These are phyloP conservation scores for Megacollybia marginata DNA, from an alignment of 768 basidiomycete genomes.

Conservation along the genomic window DNA sequence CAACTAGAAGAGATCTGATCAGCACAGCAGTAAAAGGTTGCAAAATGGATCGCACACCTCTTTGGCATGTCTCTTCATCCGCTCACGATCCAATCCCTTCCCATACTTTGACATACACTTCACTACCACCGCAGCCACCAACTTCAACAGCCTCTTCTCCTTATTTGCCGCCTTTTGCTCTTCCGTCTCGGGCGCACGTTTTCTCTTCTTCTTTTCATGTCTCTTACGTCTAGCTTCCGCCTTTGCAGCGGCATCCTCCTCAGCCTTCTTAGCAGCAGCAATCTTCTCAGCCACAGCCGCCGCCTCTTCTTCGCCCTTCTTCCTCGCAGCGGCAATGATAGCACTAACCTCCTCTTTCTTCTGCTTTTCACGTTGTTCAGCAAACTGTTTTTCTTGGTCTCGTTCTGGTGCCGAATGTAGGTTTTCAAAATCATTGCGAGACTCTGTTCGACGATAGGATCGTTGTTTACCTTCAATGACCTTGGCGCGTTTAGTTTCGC, in stretches of 20 bases:
- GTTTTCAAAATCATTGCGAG: background rate
- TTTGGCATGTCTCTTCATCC: slow-evolving; percentile 93
- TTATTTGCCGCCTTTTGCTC: slow-evolving; percentile 62
- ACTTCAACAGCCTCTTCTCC: slow-evolving; percentile 77
- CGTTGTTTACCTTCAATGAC: background rate
- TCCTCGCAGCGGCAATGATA: slow-evolving; percentile 6
- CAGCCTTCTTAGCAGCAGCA: slow-evolving; percentile 19
- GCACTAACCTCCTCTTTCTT: no score
- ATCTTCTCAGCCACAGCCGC: slow-evolving; percentile 11
- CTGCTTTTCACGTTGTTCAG: no score
- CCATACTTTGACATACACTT: slow-evolving; percentile 88
- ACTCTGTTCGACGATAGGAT: no score
- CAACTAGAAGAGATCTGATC: slow-evolving; percentile 42
- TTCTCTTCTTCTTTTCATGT: slow-evolving; percentile 24
- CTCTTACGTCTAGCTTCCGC: slow-evolving; percentile 1
- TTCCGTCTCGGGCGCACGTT: slow-evolving; percentile 33
- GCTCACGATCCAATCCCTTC: slow-evolving; percentile 63
- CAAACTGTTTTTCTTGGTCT: no score
- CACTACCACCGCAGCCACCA: slow-evolving; percentile 88
- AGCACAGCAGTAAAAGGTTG: background rate
- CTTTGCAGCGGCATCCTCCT: slow-evolving; percentile 12
- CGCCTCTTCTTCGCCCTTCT: slow-evolving; percentile 11
- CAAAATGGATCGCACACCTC: slow-evolving; percentile 49
- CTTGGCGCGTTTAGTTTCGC: background rate
- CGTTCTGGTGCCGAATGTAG: background rate